phyloP scores from a whole-genome alignment of 176 grass and related monocot species.

The Cenchrus fungigraminus region DNA sequence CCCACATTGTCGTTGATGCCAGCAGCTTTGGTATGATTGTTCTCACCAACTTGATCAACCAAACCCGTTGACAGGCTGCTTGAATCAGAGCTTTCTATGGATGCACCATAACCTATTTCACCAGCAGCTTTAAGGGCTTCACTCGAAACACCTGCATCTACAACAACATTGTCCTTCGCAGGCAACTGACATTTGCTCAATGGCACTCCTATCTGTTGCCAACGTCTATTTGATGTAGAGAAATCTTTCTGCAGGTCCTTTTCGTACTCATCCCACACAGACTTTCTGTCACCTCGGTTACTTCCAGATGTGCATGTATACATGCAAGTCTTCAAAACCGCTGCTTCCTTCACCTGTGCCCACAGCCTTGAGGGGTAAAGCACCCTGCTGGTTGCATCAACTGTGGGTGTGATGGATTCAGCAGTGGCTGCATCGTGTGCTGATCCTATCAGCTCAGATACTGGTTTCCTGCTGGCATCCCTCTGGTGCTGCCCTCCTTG shows the following conservation, averaged over 20 bases:
- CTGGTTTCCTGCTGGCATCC: background rate
- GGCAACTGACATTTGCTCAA: background rate
- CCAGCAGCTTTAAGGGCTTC: background rate
- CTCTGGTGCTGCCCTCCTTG: background rate
- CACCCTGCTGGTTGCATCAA: background rate
- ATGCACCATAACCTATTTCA: constrained; percentile 1
- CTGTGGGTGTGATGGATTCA: constrained; percentile 6
- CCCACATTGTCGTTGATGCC: background rate
- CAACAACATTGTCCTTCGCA: background rate
- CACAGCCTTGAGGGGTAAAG: background rate
- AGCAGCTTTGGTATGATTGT: background rate
- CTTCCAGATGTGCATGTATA: background rate
- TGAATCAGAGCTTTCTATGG: background rate
- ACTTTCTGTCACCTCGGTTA: background rate
- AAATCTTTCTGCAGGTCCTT: background rate
- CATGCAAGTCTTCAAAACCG: background rate
- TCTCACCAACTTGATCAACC: constrained; percentile 14
- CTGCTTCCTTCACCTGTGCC: background rate
- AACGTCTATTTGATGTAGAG: background rate
- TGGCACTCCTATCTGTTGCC: background rate
- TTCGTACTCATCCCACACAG: constrained; percentile 26
- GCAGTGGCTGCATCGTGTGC: background rate
- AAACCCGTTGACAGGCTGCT: background rate
- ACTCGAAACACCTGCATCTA: background rate
- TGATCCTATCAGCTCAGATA: constrained; percentile 5